A percentile compares a stretch with the other conserved stretches of the same genome.
These are phyloP conservation scores for Eimeria maxima DNA, from an alignment of 169 alveolate species.

Conservation along the genomic window DNA sequence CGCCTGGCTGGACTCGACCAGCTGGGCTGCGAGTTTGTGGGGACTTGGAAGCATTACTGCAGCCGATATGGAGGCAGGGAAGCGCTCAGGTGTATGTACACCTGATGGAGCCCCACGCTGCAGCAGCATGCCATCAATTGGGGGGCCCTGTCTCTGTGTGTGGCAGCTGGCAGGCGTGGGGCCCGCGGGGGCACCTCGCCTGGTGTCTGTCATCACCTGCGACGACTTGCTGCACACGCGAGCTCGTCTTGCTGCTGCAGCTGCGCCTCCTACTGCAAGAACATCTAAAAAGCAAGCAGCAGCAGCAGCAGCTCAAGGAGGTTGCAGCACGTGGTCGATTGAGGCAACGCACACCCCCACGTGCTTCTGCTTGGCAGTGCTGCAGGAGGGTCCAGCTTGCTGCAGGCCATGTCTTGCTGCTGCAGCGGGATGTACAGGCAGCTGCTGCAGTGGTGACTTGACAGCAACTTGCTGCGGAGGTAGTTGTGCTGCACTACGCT, in stretches of 20 bases:
- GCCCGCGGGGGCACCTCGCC: conserved; percentile 75
- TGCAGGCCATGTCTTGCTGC: conserved; percentile 74
- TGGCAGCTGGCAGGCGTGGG: conserved; percentile 75
- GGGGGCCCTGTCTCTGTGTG: conserved; percentile 77
- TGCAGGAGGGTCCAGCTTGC: conserved; percentile 61
- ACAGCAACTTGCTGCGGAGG: conserved; percentile 72
- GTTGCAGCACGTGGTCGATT: conserved; percentile 59
- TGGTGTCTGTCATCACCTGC: conserved; percentile 79
- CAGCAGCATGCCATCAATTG: conserved; percentile 62
- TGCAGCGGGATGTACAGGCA: conserved; percentile 57
- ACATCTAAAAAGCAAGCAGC: not conserved
- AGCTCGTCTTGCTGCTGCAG: conserved; percentile 39
- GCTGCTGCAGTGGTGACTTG: conserved; percentile 78
- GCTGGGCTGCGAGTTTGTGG: conserved; percentile 54
- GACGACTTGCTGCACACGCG: conserved; percentile 76
- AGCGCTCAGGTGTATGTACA: conserved; percentile 13
- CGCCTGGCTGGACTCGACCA: conserved; percentile 32
- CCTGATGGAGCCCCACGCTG: not conserved
- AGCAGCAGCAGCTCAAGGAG: conserved; percentile 44
- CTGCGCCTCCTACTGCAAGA: conserved; percentile 20
- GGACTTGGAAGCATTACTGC: conserved; percentile 16
- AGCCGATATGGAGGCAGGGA: not conserved
- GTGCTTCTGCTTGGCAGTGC: conserved; percentile 70
- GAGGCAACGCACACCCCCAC: conserved; percentile 75
- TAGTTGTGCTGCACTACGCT: conserved; percentile 77